A percentile compares a stretch with the other conserved stretches of the same genome.
These are phyloP conservation scores for Penicillium odoratum DNA, from an alignment of 495 filamentous ascomycete species.

Conservation along the genomic window DNA sequence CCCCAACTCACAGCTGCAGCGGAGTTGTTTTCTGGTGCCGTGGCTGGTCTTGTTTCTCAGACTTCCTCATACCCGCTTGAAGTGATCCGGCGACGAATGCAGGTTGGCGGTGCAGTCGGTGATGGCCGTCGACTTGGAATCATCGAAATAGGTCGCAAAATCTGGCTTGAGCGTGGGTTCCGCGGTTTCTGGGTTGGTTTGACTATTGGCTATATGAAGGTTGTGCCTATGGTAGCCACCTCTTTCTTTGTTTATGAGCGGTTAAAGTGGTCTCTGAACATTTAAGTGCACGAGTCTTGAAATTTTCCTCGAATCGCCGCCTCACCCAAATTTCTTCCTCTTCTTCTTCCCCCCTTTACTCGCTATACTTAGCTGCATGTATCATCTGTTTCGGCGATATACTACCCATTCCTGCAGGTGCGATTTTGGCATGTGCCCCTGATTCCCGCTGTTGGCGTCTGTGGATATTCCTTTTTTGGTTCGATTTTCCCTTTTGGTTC, in stretches of 20 bases:
- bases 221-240: constrained; percentile 86
- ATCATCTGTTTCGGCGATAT: constrained; percentile 12
- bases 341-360: background rate
- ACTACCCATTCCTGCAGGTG: constrained; percentile 5
- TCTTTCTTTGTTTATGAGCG: constrained; percentile 81
- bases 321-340: background rate
- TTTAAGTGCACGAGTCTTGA: constrained; percentile 43
- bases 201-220: constrained; percentile 92
- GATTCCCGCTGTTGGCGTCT: constrained; percentile 28
- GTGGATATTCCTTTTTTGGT: constrained; percentile 13
- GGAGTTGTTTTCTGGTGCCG: constrained; percentile 77
- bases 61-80: constrained; percentile 92
- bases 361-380: background rate
- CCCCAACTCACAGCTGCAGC: constrained; percentile 65
- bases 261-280: constrained; percentile 70
- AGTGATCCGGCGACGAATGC: constrained; percentile 89
- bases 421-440: constrained; percentile 11
- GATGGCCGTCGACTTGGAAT: constrained; percentile 79
- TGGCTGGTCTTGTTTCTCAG: constrained; percentile 85
- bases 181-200: constrained; percentile 90
- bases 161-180: constrained; percentile 73
- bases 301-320: background rate
- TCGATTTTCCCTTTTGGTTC: constrained; percentile 2
- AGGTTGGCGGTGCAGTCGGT: constrained; percentile 91
- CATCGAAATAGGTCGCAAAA: constrained; percentile 70